Evolutionary conservation across 768 basidiomycete genomes (phyloP).

Genomic region (Xanthoconium stramineum): DNA sequence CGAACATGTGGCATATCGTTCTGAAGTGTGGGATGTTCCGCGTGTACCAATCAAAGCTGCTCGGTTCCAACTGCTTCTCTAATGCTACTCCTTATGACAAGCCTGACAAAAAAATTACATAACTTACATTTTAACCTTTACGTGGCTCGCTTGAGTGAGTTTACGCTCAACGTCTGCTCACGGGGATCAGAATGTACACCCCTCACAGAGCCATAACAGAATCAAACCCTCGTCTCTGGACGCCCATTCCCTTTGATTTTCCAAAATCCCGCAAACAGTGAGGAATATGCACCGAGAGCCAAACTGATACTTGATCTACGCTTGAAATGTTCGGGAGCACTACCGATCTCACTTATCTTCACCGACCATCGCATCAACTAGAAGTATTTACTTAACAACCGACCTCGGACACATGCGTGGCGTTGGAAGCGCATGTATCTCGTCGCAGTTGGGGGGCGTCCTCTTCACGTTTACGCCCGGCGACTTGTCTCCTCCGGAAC

Average conservation of each 20-base stretch:
- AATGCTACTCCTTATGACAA: too few relatives aligned
- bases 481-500: constrained; percentile 12
- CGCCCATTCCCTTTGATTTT: too few relatives aligned
- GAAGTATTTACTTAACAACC: neutral
- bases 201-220: too few relatives aligned
- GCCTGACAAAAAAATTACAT: too few relatives aligned
- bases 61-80: too few relatives aligned
- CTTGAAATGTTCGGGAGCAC: constrained; percentile 8
- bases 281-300: constrained; percentile 1
- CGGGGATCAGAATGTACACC: too few relatives aligned
- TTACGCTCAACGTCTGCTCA: neutral
- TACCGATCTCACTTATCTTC: constrained; percentile 15
- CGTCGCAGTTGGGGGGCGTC: neutral
- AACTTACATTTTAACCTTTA: too few relatives aligned
- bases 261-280: neutral
- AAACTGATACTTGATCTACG: constrained; percentile 3
- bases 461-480: constrained; percentile 12
- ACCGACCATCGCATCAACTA: constrained; percentile 15
- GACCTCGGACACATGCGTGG: neutral
- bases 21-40: too few relatives aligned
- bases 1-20: too few relatives aligned
- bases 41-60: too few relatives aligned
- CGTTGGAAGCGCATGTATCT: too few relatives aligned
- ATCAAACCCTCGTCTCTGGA: too few relatives aligned
- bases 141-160: neutral